Base-by-base conservation (phyloP, 2,329 filamentous ascomycete species). In the Fusarium sp. region DNA sequence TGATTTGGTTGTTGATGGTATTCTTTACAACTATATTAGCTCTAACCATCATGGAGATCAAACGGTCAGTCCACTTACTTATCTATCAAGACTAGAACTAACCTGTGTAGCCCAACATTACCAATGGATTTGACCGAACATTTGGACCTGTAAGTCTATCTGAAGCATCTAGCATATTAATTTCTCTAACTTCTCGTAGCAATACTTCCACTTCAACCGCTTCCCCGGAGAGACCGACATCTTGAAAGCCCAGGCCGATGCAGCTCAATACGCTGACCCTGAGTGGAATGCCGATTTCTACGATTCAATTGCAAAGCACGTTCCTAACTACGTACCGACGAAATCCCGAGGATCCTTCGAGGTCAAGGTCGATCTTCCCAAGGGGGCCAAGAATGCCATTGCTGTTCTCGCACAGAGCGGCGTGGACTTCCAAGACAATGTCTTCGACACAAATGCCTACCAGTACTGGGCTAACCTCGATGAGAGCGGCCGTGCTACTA, bases 21-120 rank as follows among this genome's bases (percentile, higher is more conserved):
- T 92, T 52, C 85, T 92, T 0, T 91, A 92, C 78, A 91, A 92
- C 75, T 92, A 92, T 75, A 86, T 80, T 79, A 86, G 88, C 10
- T 89, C 87, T 0, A 91, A 91, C 67, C 89, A 92, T 71, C 89
- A 92, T 60, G 89, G 90, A 10, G 88, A 89, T 66, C 87, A 88
- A 46, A 89, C 88, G 19, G 77, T 78, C 35, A 42, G 75, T 54
- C 6, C 12, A 15, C 5, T 4, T 2, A 5, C 9, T 33, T 2
- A 5, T 28, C 1, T 16, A 7, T 2, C 2, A 25, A 43, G 38
- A 46, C 9, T 16, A 23, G 7, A 46, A 23, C 69, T 77, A 44
- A 78, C 21, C 19, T 13, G 4, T 8, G 9, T 15, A 78, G 77
- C 89, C 90, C 10, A 91, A 91, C 73, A 91, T 92, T 73, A 90